Conservation (phyloP, 192 early-diverging fungal species). For the Podila epigama region DNA sequence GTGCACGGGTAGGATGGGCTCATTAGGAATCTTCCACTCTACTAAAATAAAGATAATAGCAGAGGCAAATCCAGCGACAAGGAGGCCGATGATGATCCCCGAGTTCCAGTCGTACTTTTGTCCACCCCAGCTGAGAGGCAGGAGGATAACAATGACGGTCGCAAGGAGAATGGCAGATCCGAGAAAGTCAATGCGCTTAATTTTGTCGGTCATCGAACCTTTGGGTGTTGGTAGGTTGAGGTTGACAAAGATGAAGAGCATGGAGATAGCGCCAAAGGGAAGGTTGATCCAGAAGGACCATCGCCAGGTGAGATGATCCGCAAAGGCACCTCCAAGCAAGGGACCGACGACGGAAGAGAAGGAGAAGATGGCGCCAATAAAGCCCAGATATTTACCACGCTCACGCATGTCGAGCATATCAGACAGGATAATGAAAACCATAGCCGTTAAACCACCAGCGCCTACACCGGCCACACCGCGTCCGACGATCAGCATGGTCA, state of each 20-base stretch:
- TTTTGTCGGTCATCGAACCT: conserved; percentile 56
- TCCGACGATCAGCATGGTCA: conserved; percentile 70
- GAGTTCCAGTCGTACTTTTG: conserved; percentile 65
- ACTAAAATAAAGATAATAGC: conserved; percentile 55
- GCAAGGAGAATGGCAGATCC: conserved; percentile 62
- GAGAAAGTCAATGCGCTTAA: conserved; percentile 66
- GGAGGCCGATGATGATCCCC: conserved; percentile 60
- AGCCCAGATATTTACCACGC: conserved; percentile 70
- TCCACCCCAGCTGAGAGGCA: conserved; percentile 73
- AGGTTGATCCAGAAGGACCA: conserved; percentile 75
- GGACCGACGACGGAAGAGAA: conserved; percentile 73
- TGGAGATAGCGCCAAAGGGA: conserved; percentile 50
- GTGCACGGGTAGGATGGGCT: conserved; percentile 62
- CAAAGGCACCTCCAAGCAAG: conserved; percentile 72
- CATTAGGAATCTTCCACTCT: conserved; percentile 63
- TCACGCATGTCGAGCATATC: conserved; percentile 73
- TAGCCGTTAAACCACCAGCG: conserved; percentile 68
- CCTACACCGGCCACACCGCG: conserved; percentile 72
- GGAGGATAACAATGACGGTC: conserved; percentile 58
- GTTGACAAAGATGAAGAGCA: conserved; percentile 51
- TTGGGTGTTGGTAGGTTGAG: conserved; percentile 56
- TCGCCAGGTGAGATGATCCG: conserved; percentile 71
- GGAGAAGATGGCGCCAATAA: conserved; percentile 65
- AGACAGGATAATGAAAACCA: conserved; percentile 74
- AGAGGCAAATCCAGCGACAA: conserved; percentile 57